These are phyloP conservation scores for Monilinia fructicola DNA, from an alignment of 2,329 filamentous ascomycete species.

Conservation along the genomic window DNA sequence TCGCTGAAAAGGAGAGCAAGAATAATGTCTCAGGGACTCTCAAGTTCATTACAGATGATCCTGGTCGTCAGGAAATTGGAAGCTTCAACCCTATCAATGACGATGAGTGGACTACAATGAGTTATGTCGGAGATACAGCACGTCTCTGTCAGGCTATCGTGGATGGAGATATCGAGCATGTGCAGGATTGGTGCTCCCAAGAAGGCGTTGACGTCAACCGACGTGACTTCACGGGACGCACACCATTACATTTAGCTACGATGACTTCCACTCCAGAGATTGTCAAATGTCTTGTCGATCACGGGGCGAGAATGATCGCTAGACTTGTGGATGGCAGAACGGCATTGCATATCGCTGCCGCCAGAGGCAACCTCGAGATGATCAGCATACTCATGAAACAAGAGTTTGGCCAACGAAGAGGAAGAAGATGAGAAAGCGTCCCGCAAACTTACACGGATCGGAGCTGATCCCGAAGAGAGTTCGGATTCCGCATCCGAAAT, in stretches of 20 bases:
- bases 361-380: conserved; percentile 66
- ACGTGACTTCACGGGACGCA: conserved; percentile 75
- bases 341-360: conserved; percentile 77
- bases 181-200: conserved; percentile 67
- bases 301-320: conserved; percentile 70
- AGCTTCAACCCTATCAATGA: conserved; percentile 79
- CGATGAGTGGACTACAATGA: conserved; percentile 88
- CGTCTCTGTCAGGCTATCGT: conserved; percentile 79
- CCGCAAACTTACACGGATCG: conserved; percentile 33
- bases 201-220: conserved; percentile 69
- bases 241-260: conserved; percentile 75
- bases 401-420: conserved; percentile 72
- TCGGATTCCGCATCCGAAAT: conserved; percentile 42
- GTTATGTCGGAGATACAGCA: conserved; percentile 78
- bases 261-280: conserved; percentile 67
- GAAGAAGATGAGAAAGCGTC: conserved; percentile 58
- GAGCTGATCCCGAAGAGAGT: conserved; percentile 42
- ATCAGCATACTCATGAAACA: conserved; percentile 69
- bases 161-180: conserved; percentile 67
- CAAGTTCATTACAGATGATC: conserved; percentile 75
- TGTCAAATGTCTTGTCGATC: conserved; percentile 68
- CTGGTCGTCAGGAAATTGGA: conserved; percentile 71
- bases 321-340: conserved; percentile 78
- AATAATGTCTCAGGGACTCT: conserved; percentile 74
- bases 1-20: conserved; percentile 70